phyloP scores from a whole-genome alignment of 2,329 filamentous ascomycete species.

The Colletotrichum endophyticum region DNA sequence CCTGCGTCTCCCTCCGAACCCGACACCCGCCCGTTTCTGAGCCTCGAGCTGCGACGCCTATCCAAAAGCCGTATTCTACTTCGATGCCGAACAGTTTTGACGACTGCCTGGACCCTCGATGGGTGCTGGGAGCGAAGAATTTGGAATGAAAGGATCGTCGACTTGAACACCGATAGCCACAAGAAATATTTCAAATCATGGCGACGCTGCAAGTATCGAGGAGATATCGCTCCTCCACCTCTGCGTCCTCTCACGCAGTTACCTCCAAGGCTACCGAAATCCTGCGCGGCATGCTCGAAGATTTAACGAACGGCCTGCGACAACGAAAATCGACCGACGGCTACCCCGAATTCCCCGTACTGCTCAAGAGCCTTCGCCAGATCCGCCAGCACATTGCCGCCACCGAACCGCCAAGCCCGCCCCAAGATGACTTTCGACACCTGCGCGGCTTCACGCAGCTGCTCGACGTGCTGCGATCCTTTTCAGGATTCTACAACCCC shows the following conservation, averaged over 20 bases:
- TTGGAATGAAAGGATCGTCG: conserved; percentile 18
- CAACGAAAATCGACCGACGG: conserved; percentile 36
- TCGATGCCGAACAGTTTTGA: conserved; percentile 21
- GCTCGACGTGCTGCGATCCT: conserved; percentile 70
- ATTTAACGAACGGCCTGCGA: conserved; percentile 40
- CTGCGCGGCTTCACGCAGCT: conserved; percentile 79
- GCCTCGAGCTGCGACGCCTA: conserved; percentile 1
- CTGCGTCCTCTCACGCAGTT: conserved; percentile 59
- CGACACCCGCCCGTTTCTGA: not conserved
- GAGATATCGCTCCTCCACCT: conserved; percentile 69
- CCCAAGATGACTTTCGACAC: conserved; percentile 84
- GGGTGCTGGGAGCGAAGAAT: conserved; percentile 32
- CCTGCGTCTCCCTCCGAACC: not conserved
- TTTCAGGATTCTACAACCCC: conserved; percentile 80
- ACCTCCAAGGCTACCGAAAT: conserved; percentile 67
- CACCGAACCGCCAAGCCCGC: conserved; percentile 47
- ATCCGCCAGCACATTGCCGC: conserved; percentile 68
- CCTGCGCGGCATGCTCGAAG: conserved; percentile 59
- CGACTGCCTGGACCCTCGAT: conserved; percentile 34
- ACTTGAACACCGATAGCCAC: not conserved
- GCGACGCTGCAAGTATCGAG: conserved; percentile 49
- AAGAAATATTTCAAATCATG: conserved; percentile 41
- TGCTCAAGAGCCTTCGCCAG: conserved; percentile 64
- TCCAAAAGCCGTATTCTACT: conserved; percentile 1
- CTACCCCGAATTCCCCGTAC: conserved; percentile 52